A percentile compares a stretch with the other conserved stretches of the same genome.
Conservation (phyloP, 345 rosid species). For the Sisymbrium altissimum region DNA sequence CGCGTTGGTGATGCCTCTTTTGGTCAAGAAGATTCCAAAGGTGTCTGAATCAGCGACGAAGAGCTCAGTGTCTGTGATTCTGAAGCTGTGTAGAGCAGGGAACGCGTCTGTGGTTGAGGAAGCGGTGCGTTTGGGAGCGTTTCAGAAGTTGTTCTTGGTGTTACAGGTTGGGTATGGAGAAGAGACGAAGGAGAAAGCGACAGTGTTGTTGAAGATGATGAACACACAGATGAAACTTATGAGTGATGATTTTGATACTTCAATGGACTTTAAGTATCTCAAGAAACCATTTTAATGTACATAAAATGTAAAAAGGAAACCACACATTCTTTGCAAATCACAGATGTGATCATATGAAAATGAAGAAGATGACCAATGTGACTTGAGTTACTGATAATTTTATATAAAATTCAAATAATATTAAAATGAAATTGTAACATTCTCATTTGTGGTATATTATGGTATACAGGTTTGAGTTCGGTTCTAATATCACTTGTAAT, state of each 20-base stretch:
- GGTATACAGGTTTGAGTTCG: too few species aligned
- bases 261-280: conserved; percentile 57
- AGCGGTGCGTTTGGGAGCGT: conserved; percentile 62
- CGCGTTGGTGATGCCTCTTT: conserved; percentile 50
- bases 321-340: conserved; percentile 2
- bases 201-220: conserved; percentile 60
- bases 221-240: conserved; percentile 44
- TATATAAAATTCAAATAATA: background rate
- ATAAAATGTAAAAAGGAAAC: background rate
- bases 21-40: conserved; percentile 64
- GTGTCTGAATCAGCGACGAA: conserved; percentile 62
- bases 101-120: conserved; percentile 35
- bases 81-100: conserved; percentile 50
- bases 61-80: conserved; percentile 51
- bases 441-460: too few species aligned
- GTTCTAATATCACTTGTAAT: too few species aligned
- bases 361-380: background rate
- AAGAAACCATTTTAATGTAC: conserved; percentile 43
- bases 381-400: background rate
- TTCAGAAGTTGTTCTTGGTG: conserved; percentile 68
- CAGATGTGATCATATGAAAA: background rate
- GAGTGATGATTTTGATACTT: conserved; percentile 47
- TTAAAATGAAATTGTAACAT: background rate
- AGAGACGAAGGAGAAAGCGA: conserved; percentile 59
- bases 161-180: conserved; percentile 70